phyloP scores from a whole-genome alignment of 2,329 filamentous ascomycete genomes.

The Verticillium nubilum region DNA sequence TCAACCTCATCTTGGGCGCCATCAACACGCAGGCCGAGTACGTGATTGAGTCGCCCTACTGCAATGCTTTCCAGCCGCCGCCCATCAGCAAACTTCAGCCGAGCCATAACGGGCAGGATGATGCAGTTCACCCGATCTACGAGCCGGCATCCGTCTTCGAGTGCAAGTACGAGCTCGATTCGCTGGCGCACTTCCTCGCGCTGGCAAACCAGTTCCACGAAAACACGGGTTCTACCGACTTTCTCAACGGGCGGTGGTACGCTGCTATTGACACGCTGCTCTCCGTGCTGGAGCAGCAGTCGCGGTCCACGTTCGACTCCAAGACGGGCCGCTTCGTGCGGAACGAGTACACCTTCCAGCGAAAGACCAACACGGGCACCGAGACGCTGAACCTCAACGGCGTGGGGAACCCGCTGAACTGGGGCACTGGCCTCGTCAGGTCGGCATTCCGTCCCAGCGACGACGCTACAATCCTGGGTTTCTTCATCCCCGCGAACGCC shows the following conservation, averaged over 20 bases:
- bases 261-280: slow-evolving; percentile 71
- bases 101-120: slow-evolving; percentile 74
- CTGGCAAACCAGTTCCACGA: slow-evolving; percentile 83
- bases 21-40: slow-evolving; percentile 97
- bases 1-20: slow-evolving; percentile 78
- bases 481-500: slow-evolving; percentile 91
- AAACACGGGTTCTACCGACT: slow-evolving; percentile 70
- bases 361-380: slow-evolving; percentile 73
- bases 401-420: slow-evolving; percentile 85
- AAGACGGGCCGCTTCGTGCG: slow-evolving; percentile 53
- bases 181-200: slow-evolving; percentile 83
- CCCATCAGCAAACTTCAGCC: slow-evolving; percentile 70
- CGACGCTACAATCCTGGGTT: slow-evolving; percentile 89
- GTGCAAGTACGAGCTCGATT: slow-evolving; percentile 98
- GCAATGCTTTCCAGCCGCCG: slow-evolving; percentile 96
- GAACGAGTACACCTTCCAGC: slow-evolving; percentile 85
- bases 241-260: slow-evolving; percentile 74
- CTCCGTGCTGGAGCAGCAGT: slow-evolving; percentile 70
- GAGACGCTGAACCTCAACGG: slow-evolving; percentile 82
- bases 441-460: slow-evolving; percentile 94
- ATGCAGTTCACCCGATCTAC: slow-evolving; percentile 80
- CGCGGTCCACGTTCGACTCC: slow-evolving; percentile 71
- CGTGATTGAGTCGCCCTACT: slow-evolving; percentile 91
- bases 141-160: slow-evolving; percentile 86
- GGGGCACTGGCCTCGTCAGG: slow-evolving; percentile 77